phyloP scores from a whole-genome alignment of 768 basidiomycete genomes.

The Mycena indigotica region DNA sequence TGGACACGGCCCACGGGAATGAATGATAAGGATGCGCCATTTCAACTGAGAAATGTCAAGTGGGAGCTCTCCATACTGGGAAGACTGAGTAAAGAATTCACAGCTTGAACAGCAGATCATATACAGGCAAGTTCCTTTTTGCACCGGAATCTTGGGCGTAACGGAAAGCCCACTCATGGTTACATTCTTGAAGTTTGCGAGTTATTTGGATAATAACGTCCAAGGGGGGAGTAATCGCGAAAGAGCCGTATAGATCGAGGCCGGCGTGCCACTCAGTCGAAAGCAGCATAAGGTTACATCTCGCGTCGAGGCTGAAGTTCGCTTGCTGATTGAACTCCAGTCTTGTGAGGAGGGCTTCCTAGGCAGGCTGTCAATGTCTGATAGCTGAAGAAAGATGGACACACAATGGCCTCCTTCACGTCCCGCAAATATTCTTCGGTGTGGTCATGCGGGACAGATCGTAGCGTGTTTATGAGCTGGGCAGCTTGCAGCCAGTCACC shows the following conservation, averaged over 20 bases:
- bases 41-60: too few species aligned
- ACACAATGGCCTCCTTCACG: neutral
- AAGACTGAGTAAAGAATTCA: too few species aligned
- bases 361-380: too few species aligned
- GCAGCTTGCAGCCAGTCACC: neutral
- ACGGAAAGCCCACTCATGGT: neutral
- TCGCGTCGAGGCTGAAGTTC: neutral
- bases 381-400: too few species aligned
- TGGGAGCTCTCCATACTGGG: too few species aligned
- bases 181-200: too few species aligned
- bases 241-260: neutral
- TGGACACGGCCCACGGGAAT: too few species aligned
- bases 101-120: too few species aligned
- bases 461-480: neutral
- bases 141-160: too few species aligned
- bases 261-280: neutral
- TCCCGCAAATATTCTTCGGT: neutral
- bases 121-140: too few species aligned
- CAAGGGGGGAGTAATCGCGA: neutral
- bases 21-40: too few species aligned
- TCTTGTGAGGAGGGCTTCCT: neutral
- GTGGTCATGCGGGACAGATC: neutral
- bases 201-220: too few species aligned
- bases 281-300: neutral
- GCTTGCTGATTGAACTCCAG: neutral